These are phyloP conservation scores for Penicillium maclennaniae DNA, from an alignment of 495 filamentous ascomycete species.

Conservation along the genomic window DNA sequence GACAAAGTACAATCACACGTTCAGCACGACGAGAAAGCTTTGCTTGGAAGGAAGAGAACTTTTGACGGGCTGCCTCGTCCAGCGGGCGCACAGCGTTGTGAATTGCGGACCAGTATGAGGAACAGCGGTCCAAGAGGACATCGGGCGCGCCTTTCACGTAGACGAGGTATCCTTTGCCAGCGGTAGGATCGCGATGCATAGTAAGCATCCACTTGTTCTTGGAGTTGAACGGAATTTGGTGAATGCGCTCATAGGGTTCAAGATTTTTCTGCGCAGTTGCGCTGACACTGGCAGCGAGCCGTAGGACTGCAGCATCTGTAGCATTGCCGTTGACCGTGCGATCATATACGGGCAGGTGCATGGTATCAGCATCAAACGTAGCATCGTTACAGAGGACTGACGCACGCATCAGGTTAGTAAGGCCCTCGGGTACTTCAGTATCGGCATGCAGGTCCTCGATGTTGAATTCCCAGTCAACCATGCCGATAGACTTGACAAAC, in stretches of 20 bases:
- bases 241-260: constrained; percentile 51
- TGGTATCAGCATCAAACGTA: constrained; percentile 60
- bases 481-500: constrained; percentile 41
- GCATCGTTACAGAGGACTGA: constrained; percentile 62
- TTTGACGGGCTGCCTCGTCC: constrained; percentile 28
- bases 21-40: constrained; percentile 44
- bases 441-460: constrained; percentile 18
- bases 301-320: constrained; percentile 66
- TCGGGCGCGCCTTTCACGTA: constrained; percentile 53
- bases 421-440: constrained; percentile 11
- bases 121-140: constrained; percentile 43
- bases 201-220: constrained; percentile 66
- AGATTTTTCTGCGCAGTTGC: constrained; percentile 42
- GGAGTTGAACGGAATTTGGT: constrained; percentile 70
- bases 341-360: constrained; percentile 46
- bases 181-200: constrained; percentile 20
- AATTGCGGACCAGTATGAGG: constrained; percentile 38
- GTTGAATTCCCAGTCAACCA: constrained; percentile 31
- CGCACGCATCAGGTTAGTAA: constrained; percentile 23
- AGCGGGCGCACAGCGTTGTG: constrained; percentile 32
- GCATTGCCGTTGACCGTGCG: constrained; percentile 66
- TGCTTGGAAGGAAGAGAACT: constrained; percentile 37
- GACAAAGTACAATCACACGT: constrained; percentile 49
- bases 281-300: constrained; percentile 59
- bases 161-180: constrained; percentile 19